Evolutionary conservation across 805 yeast genomes (phyloP), one percentile per base, ranked within the genome.

Genomic region (Jamesozyma piceae): DNA sequence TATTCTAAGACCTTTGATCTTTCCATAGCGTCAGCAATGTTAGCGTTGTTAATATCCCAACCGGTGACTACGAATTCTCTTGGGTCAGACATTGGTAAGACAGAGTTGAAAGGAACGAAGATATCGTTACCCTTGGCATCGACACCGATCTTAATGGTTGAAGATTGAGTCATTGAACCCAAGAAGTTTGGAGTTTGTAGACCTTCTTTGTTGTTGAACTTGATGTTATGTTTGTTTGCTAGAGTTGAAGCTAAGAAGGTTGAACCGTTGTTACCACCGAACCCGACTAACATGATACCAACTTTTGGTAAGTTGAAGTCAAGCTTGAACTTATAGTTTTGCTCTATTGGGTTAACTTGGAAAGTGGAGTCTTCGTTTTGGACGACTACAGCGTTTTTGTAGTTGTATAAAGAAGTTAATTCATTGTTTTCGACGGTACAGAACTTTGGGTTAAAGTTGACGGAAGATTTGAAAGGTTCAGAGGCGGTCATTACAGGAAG

Each of bases 211-310:
- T 83, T 87, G 59, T 84, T 78, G 69, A 89, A 89, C 40, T 76
- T 65, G 49, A 89, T 63, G 48, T 83, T 74, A 62, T 84, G 73
- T 57, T 81, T 86, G 72, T 89, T 89, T 46, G 97, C 95, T 51
- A 83, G 75, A 40, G 80, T 72, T 9, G 96, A 81, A 36, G 90
- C 88, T 42, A 88, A 77, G 50, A 90, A 73, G 13, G 97, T 89
- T 45, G 96, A 75, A 65, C 97, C 97, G 60, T 89, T 89, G 73
- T 89, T 89, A 66, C 97, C 97, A 54, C 97, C 97, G 51, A 89
- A 73, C 53, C 97, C 97, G 29, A 89, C 97, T 49, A 90, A 73
- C 78, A 89, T 66, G 49, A 89, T 71, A 54, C 97, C 97, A 38
- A 87, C 74, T 65, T 82, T 87, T 54, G 95, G 95, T 35, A 80